Evolutionary conservation across 2,329 filamentous ascomycete species (phyloP).

Genomic region (Penicillium sp.): DNA sequence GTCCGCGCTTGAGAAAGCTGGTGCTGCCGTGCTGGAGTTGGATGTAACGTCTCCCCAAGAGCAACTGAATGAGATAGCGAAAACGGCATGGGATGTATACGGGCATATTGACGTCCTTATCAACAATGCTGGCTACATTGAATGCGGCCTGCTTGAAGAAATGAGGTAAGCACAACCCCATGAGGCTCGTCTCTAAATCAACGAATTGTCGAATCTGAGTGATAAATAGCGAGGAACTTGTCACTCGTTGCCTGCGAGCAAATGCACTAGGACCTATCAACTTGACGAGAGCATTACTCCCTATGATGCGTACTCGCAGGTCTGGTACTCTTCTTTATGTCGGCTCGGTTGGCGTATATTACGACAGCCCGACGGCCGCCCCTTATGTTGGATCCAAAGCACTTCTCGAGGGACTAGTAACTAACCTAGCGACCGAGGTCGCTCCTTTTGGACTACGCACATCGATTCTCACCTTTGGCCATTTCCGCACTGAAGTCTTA

Average conservation of each 20-base stretch:
- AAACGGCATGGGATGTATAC: constrained; percentile 20
- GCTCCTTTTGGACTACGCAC: constrained; percentile 37
- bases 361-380: constrained; percentile 31
- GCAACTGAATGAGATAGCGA: constrained; percentile 20
- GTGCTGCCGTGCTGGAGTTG: constrained; percentile 26
- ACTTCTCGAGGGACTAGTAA: constrained; percentile 49
- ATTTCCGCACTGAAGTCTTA: constrained; percentile 56
- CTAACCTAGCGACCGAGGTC: constrained; percentile 49
- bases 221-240: not conserved
- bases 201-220: not conserved
- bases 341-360: constrained; percentile 50
- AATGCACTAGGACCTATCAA: constrained; percentile 38
- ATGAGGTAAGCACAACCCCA: not conserved
- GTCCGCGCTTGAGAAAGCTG: constrained; percentile 23
- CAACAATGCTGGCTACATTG: constrained; percentile 8
- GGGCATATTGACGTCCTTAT: constrained; percentile 32
- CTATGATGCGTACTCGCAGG: constrained; percentile 37
- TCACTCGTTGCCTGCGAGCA: not conserved
- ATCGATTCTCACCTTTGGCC: constrained; percentile 54
- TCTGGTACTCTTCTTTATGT: constrained; percentile 46
- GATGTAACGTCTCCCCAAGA: constrained; percentile 27
- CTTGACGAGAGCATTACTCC: constrained; percentile 40
- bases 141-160: not conserved
- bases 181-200: not conserved
- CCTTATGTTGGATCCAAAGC: constrained; percentile 49